Percentiles rank a stretch among this genome's conserved stretches.
Evolutionary conservation across 2,329 filamentous ascomycete species (phyloP).

Genomic region (Ceratocystis papillata): DNA sequence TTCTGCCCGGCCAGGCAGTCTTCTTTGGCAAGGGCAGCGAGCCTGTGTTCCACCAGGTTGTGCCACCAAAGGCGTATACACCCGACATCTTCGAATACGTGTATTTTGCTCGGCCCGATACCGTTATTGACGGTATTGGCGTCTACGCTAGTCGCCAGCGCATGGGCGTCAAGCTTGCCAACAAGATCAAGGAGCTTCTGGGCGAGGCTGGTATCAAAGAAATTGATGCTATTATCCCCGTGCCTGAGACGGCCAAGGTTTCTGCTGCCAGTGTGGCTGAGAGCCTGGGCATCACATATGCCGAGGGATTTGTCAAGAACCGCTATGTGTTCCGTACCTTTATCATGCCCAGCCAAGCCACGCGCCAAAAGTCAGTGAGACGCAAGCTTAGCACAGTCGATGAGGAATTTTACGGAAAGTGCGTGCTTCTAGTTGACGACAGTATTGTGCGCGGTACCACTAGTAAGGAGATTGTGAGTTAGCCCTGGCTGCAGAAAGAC

Average conservation of each 20-base stretch:
- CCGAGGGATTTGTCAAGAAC: slow-evolving; percentile 79
- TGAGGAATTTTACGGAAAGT: slow-evolving; percentile 70
- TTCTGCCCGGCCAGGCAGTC: slow-evolving; percentile 73
- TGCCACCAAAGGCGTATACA: slow-evolving; percentile 56
- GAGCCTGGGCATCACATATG: slow-evolving; percentile 63
- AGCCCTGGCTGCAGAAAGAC: too few species aligned
- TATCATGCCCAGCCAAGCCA: slow-evolving; percentile 61
- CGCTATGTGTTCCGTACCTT: slow-evolving; percentile 81
- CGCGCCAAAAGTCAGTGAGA: slow-evolving; percentile 73
- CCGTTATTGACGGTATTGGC: slow-evolving; percentile 75
- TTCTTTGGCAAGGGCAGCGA: slow-evolving; percentile 68
- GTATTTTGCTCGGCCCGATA: slow-evolving; percentile 77
- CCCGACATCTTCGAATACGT: slow-evolving; percentile 76
- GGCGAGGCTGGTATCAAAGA: slow-evolving; percentile 59
- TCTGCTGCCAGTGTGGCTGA: slow-evolving; percentile 65
- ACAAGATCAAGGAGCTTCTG: slow-evolving; percentile 56
- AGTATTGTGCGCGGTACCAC: slow-evolving; percentile 82
- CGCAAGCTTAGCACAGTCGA: slow-evolving; percentile 82
- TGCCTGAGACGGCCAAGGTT: slow-evolving; percentile 58
- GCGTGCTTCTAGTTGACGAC: slow-evolving; percentile 78
- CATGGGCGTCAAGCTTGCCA: slow-evolving; percentile 74
- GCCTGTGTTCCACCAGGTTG: slow-evolving; percentile 67
- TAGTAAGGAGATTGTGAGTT: slow-evolving; percentile 39
- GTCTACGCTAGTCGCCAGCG: slow-evolving; percentile 73
- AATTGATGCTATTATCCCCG: slow-evolving; percentile 52